These are phyloP conservation scores for Porcisia hertigi DNA, from an alignment of 208 protist genomes.

Conservation along the genomic window DNA sequence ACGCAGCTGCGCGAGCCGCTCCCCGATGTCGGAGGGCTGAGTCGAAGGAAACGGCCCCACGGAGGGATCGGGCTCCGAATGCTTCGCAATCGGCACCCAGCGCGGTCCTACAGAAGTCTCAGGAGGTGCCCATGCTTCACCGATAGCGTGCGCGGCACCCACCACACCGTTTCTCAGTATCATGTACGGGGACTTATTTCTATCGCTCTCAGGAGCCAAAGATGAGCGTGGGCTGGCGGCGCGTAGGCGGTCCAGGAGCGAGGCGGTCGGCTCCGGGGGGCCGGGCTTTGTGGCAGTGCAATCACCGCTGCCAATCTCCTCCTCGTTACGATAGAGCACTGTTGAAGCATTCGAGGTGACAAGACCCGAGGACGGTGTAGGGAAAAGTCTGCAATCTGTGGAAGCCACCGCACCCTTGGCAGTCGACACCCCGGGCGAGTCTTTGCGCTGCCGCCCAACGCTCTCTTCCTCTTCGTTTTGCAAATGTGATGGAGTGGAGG, in stretches of 20 bases:
- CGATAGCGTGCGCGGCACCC: neutral
- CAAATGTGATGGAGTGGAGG: neutral
- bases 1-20: slow-evolving; percentile 13
- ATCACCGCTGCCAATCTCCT: neutral
- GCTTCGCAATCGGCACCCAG: neutral
- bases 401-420: neutral
- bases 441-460: neutral
- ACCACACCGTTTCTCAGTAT: neutral
- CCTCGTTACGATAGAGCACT: neutral
- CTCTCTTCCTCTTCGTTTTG: slow-evolving; percentile 16
- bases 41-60: neutral
- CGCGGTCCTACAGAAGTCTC: neutral
- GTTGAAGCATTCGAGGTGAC: neutral
- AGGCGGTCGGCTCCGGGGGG: neutral
- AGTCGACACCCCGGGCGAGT: neutral
- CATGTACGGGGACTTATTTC: neutral
- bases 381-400: neutral
- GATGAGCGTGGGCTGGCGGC: neutral
- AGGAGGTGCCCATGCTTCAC: neutral
- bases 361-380: neutral
- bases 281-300: neutral
- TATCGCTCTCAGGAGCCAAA: neutral
- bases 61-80: neutral
- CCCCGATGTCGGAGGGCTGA: neutral
- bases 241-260: slow-evolving; percentile 6